Evolutionary conservation across 116 monocot genomes (phyloP), one percentile per base, ranked within the genome.

Genomic region (Posidonia oceanica): DNA sequence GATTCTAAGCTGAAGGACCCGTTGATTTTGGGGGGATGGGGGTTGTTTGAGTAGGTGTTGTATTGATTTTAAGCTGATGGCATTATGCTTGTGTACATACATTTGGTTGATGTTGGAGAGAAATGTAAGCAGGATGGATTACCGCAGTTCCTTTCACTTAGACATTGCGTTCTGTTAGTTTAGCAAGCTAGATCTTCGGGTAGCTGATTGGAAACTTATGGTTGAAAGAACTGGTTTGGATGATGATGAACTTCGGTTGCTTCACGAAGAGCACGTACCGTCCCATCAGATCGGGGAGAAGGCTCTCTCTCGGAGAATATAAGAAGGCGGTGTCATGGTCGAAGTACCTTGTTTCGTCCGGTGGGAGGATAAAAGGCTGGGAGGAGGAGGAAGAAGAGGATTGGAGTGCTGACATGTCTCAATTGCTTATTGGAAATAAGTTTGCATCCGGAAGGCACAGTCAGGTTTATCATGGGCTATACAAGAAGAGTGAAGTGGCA

Each of bases 371-470:
- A 14, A 86, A 80, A 16, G 90, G 85, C 1, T 73, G 66, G 29
- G 75, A 74, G 14, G 86, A 85, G 75, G 85, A 83, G 61, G 84
- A 89, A 61, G 75, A 74, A 6, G 89, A 89, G 64, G 76, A 86
- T 64, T 97, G 96, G 96, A 91, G 96, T 64, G 91, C 88, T 4
- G 96, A 97, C 63, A 89, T 91, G 96, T 89, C 88, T 11, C 76
- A 89, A 62, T 57, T 97, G 66, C 76, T 84, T 39, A 83, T 97
- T 18, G 91, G 96, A 48, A 82, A 23, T 11, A 91, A 88, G 75
- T 97, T 97, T 69, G 96, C 89, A 0, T 80, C 85, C 2, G 91
- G 96, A 39, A 68, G 91, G 52, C 88, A 97, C 68, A 97, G 91
- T 62, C 77, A 92, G 68, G 72, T 97, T 29, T 97, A 91, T 61